Evolutionary conservation across 2,329 filamentous ascomycete genomes (phyloP).

Genomic region (Xylaria polymorpha): DNA sequence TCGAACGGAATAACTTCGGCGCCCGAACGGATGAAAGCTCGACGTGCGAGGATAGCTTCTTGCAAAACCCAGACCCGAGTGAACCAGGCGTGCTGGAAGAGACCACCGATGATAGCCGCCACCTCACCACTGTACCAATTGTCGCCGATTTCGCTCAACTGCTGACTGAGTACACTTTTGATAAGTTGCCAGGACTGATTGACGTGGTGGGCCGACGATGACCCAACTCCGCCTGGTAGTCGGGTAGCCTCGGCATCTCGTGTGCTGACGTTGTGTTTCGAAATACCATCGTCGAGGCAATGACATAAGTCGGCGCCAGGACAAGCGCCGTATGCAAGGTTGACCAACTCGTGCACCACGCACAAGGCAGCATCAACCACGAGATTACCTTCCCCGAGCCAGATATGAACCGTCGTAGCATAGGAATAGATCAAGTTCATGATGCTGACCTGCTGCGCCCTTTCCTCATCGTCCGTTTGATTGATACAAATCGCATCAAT

Average conservation of each 20-base stretch:
- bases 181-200: background rate
- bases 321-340: background rate
- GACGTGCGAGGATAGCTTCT: slow-evolving; percentile 12
- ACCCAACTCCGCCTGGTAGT: background rate
- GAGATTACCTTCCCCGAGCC: slow-evolving; percentile 10
- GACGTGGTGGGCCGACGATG: background rate
- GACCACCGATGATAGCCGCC: background rate
- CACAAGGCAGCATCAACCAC: background rate
- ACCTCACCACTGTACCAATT: slow-evolving; percentile 6
- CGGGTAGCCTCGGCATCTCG: background rate
- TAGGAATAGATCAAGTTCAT: slow-evolving; percentile 19
- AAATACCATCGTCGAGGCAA: background rate
- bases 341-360: slow-evolving; percentile 7
- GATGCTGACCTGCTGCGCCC: background rate
- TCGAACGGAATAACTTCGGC: background rate
- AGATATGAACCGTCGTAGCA: slow-evolving; percentile 15
- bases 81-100: slow-evolving; percentile 13
- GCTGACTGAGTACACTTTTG: background rate
- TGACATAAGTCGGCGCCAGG: background rate
- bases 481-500: slow-evolving; percentile 18
- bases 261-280: background rate
- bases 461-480: slow-evolving; percentile 3
- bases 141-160: background rate
- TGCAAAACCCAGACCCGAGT: slow-evolving; percentile 18
- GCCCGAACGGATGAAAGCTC: slow-evolving; percentile 5